Conservation (phyloP, 345 rosid genomes). For the Moricandia arvensis region DNA sequence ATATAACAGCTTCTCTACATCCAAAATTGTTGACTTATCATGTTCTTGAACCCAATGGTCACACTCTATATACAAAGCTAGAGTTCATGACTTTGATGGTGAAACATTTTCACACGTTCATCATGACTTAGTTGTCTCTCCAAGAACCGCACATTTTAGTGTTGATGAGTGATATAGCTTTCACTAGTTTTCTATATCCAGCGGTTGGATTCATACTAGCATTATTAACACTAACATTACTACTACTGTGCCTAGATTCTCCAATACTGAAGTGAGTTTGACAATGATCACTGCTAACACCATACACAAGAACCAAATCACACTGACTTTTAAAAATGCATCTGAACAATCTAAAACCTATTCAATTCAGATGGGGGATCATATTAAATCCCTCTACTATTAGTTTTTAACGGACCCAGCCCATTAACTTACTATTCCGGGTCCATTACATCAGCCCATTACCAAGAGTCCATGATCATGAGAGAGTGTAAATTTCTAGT, state of each 20-base stretch:
- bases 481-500: not conserved
- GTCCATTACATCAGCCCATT: not conserved
- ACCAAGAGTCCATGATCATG: not conserved
- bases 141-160: not conserved
- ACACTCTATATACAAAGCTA: not conserved
- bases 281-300: not conserved
- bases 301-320: not conserved
- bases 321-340: not conserved
- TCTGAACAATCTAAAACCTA: not conserved
- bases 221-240: not conserved
- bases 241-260: not conserved
- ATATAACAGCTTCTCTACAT: not conserved
- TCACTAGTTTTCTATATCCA: not conserved
- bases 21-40: constrained; percentile 16
- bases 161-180: not conserved
- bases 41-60: constrained; percentile 8
- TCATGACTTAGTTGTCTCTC: not conserved
- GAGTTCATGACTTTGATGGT: not conserved
- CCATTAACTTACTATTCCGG: not conserved
- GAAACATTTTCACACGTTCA: not conserved
- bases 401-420: not conserved
- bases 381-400: not conserved
- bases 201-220: not conserved
- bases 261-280: not conserved
- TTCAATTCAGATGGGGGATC: not conserved